phyloP scores from a whole-genome alignment of 2,329 filamentous ascomycete genomes.

The Diplodia seriata region DNA sequence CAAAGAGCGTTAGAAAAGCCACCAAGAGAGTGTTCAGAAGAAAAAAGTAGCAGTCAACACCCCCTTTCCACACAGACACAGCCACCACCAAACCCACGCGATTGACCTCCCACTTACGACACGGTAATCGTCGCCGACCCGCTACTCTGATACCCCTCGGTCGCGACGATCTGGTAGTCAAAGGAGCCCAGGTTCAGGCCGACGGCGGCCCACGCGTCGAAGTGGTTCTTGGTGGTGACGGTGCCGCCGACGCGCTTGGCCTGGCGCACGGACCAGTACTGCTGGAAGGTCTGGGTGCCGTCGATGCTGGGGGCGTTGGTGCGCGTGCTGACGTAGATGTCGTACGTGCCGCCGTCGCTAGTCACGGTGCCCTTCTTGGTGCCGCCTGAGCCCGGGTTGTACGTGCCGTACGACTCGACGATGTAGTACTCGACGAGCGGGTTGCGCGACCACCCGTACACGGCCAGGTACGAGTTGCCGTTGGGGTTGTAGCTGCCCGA shows the following conservation, averaged over 20 bases:
- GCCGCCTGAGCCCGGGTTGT: constrained; percentile 57
- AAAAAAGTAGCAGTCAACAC: no score
- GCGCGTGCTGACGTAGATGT: constrained; percentile 59
- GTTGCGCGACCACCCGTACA: constrained; percentile 65
- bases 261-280: constrained; percentile 62
- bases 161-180: constrained; percentile 64
- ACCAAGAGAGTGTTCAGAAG: no score
- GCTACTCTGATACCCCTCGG: constrained; percentile 45
- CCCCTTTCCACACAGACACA: no score
- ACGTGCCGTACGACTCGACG: constrained; percentile 60
- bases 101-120: no score
- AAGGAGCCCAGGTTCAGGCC: constrained; percentile 57
- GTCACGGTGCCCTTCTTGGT: constrained; percentile 59
- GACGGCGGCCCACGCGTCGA: constrained; percentile 59
- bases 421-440: constrained; percentile 66
- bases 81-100: no score
- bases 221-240: constrained; percentile 59
- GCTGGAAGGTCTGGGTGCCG: constrained; percentile 61
- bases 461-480: constrained; percentile 61
- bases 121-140: no score
- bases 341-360: constrained; percentile 61
- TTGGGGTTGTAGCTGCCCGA: constrained; percentile 55
- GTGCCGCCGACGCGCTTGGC: constrained; percentile 59
- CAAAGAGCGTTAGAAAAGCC: no score
- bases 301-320: constrained; percentile 61